Evolutionary conservation across 75 land plant genomes (phyloP).

Genomic region (Sequoia sempervirens): DNA sequence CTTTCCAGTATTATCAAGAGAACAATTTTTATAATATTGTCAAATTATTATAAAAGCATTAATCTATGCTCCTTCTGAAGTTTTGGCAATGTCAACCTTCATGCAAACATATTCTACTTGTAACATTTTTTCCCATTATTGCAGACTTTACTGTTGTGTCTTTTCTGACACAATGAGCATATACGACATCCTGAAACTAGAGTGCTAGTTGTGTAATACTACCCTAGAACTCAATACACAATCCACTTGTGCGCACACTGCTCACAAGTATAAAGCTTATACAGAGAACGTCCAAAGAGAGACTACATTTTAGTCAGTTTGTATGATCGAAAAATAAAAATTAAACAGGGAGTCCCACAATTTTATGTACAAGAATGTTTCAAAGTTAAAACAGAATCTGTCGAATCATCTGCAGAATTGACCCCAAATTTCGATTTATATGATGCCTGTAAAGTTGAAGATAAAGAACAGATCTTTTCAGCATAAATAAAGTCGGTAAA

Average conservation of each 20-base stretch:
- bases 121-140: neutral
- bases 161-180: neutral
- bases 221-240: neutral
- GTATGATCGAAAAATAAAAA: neutral
- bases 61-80: neutral
- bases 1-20: neutral
- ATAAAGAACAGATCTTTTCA: neutral
- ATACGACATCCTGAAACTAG: neutral
- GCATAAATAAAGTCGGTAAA: neutral
- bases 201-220: neutral
- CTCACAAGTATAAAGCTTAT: neutral
- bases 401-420: neutral
- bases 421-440: neutral
- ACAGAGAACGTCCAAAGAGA: neutral
- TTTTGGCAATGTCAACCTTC: neutral
- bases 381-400: neutral
- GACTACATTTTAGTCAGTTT: neutral
- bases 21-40: neutral
- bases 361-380: neutral
- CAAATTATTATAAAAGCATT: neutral
- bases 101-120: neutral
- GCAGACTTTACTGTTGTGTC: neutral
- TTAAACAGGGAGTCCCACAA: neutral
- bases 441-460: neutral
- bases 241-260: neutral